Conservation (phyloP, 2,329 filamentous ascomycete genomes). For the Fusarium phyllophilum region DNA sequence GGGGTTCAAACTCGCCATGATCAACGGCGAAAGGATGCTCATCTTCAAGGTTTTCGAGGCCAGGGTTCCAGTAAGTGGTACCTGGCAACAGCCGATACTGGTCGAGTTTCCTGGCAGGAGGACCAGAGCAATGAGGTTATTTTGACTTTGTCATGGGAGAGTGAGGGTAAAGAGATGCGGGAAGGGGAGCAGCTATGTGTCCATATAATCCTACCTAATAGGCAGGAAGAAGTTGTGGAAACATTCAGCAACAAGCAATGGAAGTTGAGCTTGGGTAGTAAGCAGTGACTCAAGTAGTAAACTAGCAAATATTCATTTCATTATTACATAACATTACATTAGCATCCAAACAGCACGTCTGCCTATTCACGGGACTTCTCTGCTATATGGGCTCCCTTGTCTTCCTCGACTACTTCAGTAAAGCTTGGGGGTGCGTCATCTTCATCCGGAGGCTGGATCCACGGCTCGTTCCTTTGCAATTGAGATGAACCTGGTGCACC, state of each 20-base stretch:
- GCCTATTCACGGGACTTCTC: not conserved
- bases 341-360: rapidly evolving
- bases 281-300: not conserved
- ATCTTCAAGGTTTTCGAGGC: not conserved
- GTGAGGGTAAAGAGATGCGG: rapidly evolving
- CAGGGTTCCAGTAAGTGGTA: not conserved
- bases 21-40: not conserved
- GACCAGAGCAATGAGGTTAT: rapidly evolving
- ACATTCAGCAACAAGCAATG: not conserved
- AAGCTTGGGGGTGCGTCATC: slow-evolving; percentile 11
- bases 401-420: not conserved
- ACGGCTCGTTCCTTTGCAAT: not conserved
- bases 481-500: not conserved
- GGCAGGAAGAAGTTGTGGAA: not conserved
- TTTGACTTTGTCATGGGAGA: not conserved
- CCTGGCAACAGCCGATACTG: not conserved
- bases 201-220: not conserved
- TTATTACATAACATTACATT: not conserved
- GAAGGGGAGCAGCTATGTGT: not conserved
- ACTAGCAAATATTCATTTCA: not conserved
- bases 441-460: slow-evolving; percentile 13
- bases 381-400: too few species aligned
- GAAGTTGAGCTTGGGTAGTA: not conserved
- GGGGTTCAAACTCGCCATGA: not conserved
- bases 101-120: not conserved